Evolutionary conservation across 345 rosid species (phyloP).

Genomic region (Linum trigynum): DNA sequence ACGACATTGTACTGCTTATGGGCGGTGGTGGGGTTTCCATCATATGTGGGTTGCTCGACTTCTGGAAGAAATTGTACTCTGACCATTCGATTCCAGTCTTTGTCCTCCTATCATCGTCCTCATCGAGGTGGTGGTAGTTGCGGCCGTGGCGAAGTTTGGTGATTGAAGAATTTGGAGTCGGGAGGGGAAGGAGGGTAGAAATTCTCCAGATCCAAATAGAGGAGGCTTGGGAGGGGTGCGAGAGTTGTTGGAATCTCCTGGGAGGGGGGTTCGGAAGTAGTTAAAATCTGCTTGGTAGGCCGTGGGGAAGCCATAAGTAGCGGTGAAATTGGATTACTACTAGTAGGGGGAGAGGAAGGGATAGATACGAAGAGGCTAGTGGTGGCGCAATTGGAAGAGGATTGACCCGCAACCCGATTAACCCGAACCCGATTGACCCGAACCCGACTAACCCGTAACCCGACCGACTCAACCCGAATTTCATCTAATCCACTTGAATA

Average conservation of each 20-base stretch:
- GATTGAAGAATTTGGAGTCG: conserved; percentile 64
- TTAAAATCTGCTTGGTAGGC: conserved; percentile 60
- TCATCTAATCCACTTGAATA: too few relatives aligned
- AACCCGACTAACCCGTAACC: too few relatives aligned
- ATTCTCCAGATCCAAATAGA: conserved; percentile 95
- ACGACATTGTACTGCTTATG: conserved; percentile 17
- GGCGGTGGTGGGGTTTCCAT: conserved; percentile 5
- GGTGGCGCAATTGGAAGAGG: conserved; percentile 9
- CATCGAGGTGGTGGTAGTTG: conserved; percentile 12
- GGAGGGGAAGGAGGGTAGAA: conserved; percentile 95
- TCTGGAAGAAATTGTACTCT: too few relatives aligned
- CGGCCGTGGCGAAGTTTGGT: conserved; percentile 21
- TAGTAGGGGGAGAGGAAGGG: conserved; percentile 49
- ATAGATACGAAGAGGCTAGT: conserved; percentile 20
- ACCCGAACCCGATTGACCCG: too few relatives aligned
- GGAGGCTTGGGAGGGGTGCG: conserved; percentile 52
- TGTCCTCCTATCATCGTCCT: conserved; percentile 8
- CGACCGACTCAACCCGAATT: too few relatives aligned
- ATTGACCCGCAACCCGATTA: too few relatives aligned
- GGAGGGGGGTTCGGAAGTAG: conserved; percentile 44
- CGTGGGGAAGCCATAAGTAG: conserved; percentile 39
- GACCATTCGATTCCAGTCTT: conserved; percentile 46
- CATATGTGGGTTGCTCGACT: conserved; percentile 26
- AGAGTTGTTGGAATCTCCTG: too few relatives aligned
- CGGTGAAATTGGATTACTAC: conserved; percentile 38